A percentile compares a stretch with the other conserved stretches of the same genome.
Evolutionary conservation across 2,329 filamentous ascomycete genomes (phyloP).

Genomic region (Alternaria dauci): DNA sequence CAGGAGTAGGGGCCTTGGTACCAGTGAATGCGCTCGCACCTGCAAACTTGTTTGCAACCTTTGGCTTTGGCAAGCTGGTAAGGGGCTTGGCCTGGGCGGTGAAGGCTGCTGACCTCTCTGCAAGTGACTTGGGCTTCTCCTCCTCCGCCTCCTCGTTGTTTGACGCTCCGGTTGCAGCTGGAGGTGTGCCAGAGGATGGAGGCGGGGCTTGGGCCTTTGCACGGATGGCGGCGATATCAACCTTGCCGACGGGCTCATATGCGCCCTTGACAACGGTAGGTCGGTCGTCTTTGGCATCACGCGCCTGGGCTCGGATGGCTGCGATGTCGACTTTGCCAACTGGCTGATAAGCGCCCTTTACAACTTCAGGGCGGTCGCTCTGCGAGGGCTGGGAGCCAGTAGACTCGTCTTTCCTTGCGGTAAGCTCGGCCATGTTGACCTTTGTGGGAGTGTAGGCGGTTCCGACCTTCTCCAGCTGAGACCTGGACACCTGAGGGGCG

Average conservation of each 20-base stretch:
- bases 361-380: slow-evolving; percentile 66
- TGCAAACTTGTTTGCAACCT: slow-evolving; percentile 89
- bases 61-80: slow-evolving; percentile 90
- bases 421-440: slow-evolving; percentile 89
- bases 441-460: slow-evolving; percentile 95
- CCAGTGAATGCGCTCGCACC: slow-evolving; percentile 77
- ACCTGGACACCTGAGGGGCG: slow-evolving; percentile 87
- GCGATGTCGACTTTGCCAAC: slow-evolving; percentile 98
- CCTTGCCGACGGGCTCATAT: slow-evolving; percentile 94
- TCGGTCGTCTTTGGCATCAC: slow-evolving; percentile 74
- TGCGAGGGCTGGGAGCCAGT: slow-evolving; percentile 67
- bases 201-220: slow-evolving; percentile 72
- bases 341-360: slow-evolving; percentile 89
- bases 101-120: slow-evolving; percentile 81
- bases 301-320: slow-evolving; percentile 79
- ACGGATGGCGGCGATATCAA: slow-evolving; percentile 94
- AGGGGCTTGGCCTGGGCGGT: slow-evolving; percentile 75
- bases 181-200: slow-evolving; percentile 49
- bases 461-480: slow-evolving; percentile 88
- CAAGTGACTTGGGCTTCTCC: slow-evolving; percentile 65
- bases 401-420: slow-evolving; percentile 73
- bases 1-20: slow-evolving; percentile 87
- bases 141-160: slow-evolving; percentile 55
- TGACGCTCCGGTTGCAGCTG: slow-evolving; percentile 54
- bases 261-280: slow-evolving; percentile 88